A percentile compares a stretch with the other conserved stretches of the same genome.
These are phyloP conservation scores for Bullera alba DNA, from an alignment of 768 basidiomycete species.

Conservation along the genomic window DNA sequence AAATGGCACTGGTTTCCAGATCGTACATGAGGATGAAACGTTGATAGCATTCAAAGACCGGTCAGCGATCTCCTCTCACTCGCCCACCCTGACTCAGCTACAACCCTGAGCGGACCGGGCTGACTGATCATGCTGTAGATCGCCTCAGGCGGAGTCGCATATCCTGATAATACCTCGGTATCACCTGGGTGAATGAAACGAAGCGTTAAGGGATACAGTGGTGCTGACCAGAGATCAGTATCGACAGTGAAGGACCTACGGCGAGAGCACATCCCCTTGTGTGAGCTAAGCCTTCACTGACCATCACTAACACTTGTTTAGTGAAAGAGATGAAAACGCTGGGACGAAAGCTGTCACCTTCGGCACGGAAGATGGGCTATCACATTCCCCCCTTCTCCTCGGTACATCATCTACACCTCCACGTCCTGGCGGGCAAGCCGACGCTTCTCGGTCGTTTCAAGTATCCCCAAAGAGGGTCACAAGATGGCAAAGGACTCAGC, in stretches of 20 bases:
- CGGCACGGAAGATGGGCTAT: slow-evolving; percentile 30
- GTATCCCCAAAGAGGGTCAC: slow-evolving; percentile 18
- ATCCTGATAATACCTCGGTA: slow-evolving; percentile 36
- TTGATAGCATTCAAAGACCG: slow-evolving; percentile 43
- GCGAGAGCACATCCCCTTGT: slow-evolving; percentile 23
- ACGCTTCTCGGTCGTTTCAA: slow-evolving; percentile 30
- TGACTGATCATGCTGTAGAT: background rate
- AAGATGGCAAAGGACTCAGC: slow-evolving; percentile 19
- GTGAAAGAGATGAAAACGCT: slow-evolving; percentile 19
- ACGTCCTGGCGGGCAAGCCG: slow-evolving; percentile 31
- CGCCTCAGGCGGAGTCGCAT: slow-evolving; percentile 31
- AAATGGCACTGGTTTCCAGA: slow-evolving; percentile 29
- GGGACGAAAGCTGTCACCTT: slow-evolving; percentile 7
- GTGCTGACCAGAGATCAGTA: slow-evolving; percentile 4
- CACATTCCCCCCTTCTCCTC: slow-evolving; percentile 46
- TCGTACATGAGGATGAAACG: slow-evolving; percentile 32
- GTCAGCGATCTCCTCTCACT: background rate
- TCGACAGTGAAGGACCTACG: slow-evolving; percentile 29
- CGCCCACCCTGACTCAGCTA: no score
- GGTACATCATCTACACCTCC: slow-evolving; percentile 41
- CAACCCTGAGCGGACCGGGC: background rate
- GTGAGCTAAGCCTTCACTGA: slow-evolving; percentile 12
- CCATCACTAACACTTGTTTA: slow-evolving; percentile 3
- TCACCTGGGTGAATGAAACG: slow-evolving; percentile 22
- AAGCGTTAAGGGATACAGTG: background rate